Evolutionary conservation across 75 land plant genomes (phyloP).

Genomic region (Ceratopteris richardii): DNA sequence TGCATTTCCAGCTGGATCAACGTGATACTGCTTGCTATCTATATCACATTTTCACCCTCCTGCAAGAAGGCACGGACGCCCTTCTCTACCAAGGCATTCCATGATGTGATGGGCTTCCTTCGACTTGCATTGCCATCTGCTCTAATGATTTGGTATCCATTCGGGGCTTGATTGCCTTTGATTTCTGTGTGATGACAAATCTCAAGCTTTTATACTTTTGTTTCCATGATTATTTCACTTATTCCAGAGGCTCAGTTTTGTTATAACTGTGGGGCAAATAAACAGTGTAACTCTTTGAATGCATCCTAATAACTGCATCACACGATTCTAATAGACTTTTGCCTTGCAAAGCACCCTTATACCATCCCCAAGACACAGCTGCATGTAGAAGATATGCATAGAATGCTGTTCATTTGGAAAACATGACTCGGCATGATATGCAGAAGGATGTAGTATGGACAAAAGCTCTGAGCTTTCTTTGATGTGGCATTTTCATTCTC

Average conservation of each 20-base stretch:
- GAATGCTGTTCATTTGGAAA: too few relatives aligned
- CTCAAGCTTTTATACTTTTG: background rate
- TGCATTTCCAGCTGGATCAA: constrained; percentile 58
- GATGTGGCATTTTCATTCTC: background rate
- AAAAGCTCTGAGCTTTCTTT: background rate
- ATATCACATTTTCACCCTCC: constrained; percentile 39
- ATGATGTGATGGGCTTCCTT: constrained; percentile 36
- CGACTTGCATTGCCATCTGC: constrained; percentile 72
- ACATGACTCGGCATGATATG: too few relatives aligned
- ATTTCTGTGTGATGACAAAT: constrained; percentile 6
- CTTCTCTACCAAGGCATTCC: constrained; percentile 39
- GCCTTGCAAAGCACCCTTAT: too few relatives aligned
- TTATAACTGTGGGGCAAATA: too few relatives aligned
- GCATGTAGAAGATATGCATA: too few relatives aligned
- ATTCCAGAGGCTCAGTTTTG: too few relatives aligned
- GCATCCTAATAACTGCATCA: too few relatives aligned
- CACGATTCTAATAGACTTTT: too few relatives aligned
- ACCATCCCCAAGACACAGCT: too few relatives aligned
- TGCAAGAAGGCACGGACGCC: constrained; percentile 25
- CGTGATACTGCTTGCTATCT: constrained; percentile 28
- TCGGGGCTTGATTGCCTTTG: constrained; percentile 1
- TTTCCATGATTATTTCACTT: too few relatives aligned
- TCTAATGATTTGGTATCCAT: constrained; percentile 74
- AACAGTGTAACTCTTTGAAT: too few relatives aligned
- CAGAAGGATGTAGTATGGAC: background rate